Percentiles rank a stretch among this genome's conserved stretches.
phyloP scores from a whole-genome alignment of 2,329 filamentous ascomycete species.

The Metarhizium brunneum region DNA sequence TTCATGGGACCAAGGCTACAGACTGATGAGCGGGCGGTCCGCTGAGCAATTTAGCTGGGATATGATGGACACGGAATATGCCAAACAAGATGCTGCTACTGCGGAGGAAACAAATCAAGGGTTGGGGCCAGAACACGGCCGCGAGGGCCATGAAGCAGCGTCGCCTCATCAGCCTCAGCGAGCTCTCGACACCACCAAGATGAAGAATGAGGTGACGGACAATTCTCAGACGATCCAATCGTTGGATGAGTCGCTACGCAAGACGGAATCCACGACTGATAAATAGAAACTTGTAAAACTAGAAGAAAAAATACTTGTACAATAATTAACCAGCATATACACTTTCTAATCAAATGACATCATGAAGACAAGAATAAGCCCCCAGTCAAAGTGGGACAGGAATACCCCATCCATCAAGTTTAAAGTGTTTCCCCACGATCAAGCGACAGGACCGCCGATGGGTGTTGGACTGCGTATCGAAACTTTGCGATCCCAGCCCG shows the following conservation, averaged over 20 bases:
- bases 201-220: neutral
- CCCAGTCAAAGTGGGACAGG: neutral
- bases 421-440: neutral
- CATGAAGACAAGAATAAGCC: neutral
- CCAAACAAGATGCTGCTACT: neutral
- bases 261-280: neutral
- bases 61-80: slow-evolving; percentile 13
- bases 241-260: neutral
- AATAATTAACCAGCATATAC: neutral
- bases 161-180: neutral
- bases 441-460: neutral
- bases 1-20: slow-evolving; percentile 25
- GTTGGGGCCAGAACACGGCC: neutral
- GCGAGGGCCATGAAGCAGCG: neutral
- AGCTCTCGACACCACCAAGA: neutral
- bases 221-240: neutral
- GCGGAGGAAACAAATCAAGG: neutral
- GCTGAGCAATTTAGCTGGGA: slow-evolving; percentile 18
- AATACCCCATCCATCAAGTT: neutral
- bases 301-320: neutral
- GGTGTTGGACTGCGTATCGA: too few species aligned
- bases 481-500: too few species aligned
- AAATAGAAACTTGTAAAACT: neutral
- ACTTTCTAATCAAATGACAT: neutral
- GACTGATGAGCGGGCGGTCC: slow-evolving; percentile 16